Percentiles rank a stretch among this genome's conserved stretches.
These are phyloP conservation scores for Kurtzmaniella quercitrusa DNA, from an alignment of 1,139 yeast species.

Conservation along the genomic window DNA sequence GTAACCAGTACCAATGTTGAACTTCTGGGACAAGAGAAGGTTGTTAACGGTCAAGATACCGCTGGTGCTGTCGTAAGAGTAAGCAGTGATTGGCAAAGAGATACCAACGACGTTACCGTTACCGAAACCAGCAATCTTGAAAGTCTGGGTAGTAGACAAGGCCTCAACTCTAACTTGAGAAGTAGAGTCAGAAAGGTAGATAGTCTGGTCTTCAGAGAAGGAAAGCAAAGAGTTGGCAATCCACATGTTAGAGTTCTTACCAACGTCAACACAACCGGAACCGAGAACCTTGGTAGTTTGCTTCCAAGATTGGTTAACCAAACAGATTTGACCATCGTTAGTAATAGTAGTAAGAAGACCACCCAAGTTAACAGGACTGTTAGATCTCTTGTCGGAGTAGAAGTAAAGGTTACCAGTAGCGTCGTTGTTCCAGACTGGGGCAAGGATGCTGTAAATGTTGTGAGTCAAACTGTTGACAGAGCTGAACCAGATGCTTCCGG, in stretches of 20 bases:
- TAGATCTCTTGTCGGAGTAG: constrained; percentile 11
- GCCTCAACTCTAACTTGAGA: constrained; percentile 17
- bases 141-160: constrained; percentile 14
- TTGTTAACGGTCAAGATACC: constrained; percentile 15
- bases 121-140: constrained; percentile 28
- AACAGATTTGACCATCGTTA: constrained; percentile 21
- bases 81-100: constrained; percentile 12
- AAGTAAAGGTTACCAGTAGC: constrained; percentile 16
- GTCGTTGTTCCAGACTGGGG: constrained; percentile 16
- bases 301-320: constrained; percentile 16
- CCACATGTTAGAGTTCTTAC: constrained; percentile 14
- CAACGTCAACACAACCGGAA: constrained; percentile 19
- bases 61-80: constrained; percentile 10
- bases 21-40: constrained; percentile 9
- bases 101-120: constrained; percentile 24
- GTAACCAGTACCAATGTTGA: constrained; percentile 21
- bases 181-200: constrained; percentile 14
- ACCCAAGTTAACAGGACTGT: constrained; percentile 17
- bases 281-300: constrained; percentile 17
- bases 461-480: constrained; percentile 8
- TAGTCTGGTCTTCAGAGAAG: constrained; percentile 13
- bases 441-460: constrained; percentile 13
- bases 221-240: constrained; percentile 12
- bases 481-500: constrained; percentile 10
- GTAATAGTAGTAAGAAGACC: constrained; percentile 9